These are phyloP conservation scores for Cryptococcus maquisensis DNA, from an alignment of 1,284 basidiomycete species.

Conservation along the genomic window DNA sequence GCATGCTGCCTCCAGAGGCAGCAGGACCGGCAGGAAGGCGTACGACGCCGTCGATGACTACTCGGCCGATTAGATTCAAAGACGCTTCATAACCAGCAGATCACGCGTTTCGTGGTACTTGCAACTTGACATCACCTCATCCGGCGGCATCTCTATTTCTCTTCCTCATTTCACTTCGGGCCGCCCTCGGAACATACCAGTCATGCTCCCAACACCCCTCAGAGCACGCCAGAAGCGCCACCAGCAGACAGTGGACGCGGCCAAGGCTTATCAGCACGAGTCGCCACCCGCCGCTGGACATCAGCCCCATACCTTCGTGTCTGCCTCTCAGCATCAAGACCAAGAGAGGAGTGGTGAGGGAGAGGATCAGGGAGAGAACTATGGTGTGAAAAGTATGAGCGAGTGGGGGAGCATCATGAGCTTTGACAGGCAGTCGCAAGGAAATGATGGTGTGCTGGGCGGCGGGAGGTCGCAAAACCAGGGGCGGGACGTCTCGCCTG, in stretches of 20 bases:
- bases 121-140: too few species aligned
- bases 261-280: slow-evolving; percentile 13
- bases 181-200: background rate
- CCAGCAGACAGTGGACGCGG: slow-evolving; percentile 5
- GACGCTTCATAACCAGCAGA: too few species aligned
- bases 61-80: too few species aligned
- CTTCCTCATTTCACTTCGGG: too few species aligned
- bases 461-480: background rate
- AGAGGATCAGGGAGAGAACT: slow-evolving; percentile 1
- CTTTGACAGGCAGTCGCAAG: background rate
- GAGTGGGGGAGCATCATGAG: slow-evolving; percentile 8
- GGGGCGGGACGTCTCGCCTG: too few species aligned
- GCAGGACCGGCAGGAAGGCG: too few species aligned
- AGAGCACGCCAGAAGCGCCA: slow-evolving; percentile 2
- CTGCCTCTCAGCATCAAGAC: background rate
- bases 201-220: slow-evolving; percentile 10
- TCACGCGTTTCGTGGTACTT: too few species aligned
- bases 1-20: too few species aligned
- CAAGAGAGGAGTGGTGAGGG: background rate
- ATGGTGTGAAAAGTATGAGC: slow-evolving; percentile 13
- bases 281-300: slow-evolving; percentile 7
- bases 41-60: too few species aligned
- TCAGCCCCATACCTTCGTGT: background rate
- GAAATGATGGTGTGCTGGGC: background rate
- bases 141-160: too few species aligned